These are phyloP conservation scores for Xylaria intraflava DNA, from an alignment of 495 filamentous ascomycete species.

Conservation along the genomic window DNA sequence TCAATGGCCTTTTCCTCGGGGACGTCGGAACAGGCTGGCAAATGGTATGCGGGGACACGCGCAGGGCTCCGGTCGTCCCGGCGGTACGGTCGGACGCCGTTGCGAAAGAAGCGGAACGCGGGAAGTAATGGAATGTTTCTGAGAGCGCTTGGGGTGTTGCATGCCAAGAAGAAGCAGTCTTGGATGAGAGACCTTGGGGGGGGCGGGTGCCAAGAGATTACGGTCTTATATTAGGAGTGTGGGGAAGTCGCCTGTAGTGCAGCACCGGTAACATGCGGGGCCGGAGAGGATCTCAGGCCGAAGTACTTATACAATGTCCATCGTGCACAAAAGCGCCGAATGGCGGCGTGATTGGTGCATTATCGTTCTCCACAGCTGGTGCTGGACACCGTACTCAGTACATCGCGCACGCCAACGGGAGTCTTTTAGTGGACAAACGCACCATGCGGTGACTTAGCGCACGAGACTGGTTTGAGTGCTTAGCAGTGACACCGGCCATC, in stretches of 20 bases:
- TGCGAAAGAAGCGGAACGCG: conserved; percentile 8
- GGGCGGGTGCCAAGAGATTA: conserved; percentile 29
- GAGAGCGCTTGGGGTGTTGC: conserved; percentile 29
- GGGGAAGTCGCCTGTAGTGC: neutral
- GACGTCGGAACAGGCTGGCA: neutral
- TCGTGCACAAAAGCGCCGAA: too few relatives aligned
- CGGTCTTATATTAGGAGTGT: conserved; percentile 13
- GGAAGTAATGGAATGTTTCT: conserved; percentile 6
- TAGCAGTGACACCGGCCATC: too few relatives aligned
- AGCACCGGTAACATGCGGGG: too few relatives aligned
- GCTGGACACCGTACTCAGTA: too few relatives aligned
- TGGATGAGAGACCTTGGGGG: conserved; percentile 27
- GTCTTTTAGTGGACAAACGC: too few relatives aligned
- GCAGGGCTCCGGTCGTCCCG: conserved; percentile 11
- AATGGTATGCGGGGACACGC: neutral
- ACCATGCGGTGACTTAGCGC: too few relatives aligned
- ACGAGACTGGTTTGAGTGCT: too few relatives aligned
- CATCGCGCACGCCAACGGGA: too few relatives aligned
- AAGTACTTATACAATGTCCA: neutral
- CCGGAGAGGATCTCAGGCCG: neutral
- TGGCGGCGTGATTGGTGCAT: too few relatives aligned
- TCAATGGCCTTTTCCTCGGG: neutral
- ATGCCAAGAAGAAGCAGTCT: conserved; percentile 31
- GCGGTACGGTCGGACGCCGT: conserved; percentile 16
- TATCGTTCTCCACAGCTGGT: too few relatives aligned